Conservation (phyloP, 106 monocot species). For the Phalaenopsis equestris region DNA sequence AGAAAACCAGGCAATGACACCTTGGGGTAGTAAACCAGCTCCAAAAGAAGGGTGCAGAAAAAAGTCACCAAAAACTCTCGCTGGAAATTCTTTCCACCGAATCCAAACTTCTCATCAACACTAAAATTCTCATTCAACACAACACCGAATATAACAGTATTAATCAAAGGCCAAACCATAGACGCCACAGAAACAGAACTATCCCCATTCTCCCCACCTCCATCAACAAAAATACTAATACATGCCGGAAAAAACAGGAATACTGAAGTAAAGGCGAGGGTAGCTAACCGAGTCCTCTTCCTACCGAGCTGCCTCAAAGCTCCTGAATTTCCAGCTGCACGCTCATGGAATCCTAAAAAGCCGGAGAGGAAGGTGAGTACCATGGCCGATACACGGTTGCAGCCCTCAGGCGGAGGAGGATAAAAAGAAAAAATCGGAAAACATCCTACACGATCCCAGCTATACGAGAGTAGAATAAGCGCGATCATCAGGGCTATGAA, state of each 20-base stretch:
- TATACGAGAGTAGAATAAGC: slow-evolving; percentile 25
- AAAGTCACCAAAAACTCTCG: slow-evolving; percentile 61
- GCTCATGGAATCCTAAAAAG: slow-evolving; percentile 52
- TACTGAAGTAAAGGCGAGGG: slow-evolving; percentile 45
- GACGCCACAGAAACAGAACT: slow-evolving; percentile 16
- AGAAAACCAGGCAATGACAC: slow-evolving; percentile 66
- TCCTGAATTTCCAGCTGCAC: slow-evolving; percentile 22
- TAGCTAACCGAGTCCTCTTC: slow-evolving; percentile 28
- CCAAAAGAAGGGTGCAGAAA: slow-evolving; percentile 54
- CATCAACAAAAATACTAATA: slow-evolving; percentile 20
- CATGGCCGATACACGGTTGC: slow-evolving; percentile 29
- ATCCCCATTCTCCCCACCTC: neutral
- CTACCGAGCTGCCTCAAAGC: slow-evolving; percentile 44
- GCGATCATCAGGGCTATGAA: slow-evolving; percentile 20
- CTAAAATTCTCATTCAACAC: slow-evolving; percentile 40
- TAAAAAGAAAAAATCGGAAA: slow-evolving; percentile 9
- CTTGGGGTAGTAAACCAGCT: slow-evolving; percentile 76
- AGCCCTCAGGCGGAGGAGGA: slow-evolving; percentile 21
- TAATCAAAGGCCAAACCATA: slow-evolving; percentile 65
- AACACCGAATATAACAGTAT: slow-evolving; percentile 74
- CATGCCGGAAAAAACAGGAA: slow-evolving; percentile 61
- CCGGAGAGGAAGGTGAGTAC: slow-evolving; percentile 67
- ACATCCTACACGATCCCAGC: slow-evolving; percentile 42
- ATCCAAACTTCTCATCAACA: slow-evolving; percentile 25
- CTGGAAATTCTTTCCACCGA: slow-evolving; percentile 29